Conservation (phyloP, 805 yeast species). For the Lipomyces yamadae region DNA sequence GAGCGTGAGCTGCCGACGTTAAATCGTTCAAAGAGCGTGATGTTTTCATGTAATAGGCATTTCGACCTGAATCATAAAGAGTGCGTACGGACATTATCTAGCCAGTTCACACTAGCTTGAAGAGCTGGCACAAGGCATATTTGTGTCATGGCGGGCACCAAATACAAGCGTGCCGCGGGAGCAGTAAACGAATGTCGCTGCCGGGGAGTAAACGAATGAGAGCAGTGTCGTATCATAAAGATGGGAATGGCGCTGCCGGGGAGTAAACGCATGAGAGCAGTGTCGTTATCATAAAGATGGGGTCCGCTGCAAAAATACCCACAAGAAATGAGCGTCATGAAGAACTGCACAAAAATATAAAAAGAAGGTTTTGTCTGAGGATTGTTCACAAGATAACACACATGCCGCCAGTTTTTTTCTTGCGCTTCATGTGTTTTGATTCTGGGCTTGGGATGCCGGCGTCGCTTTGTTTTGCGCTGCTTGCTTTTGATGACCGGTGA, state of each 20-base stretch:
- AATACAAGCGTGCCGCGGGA: too few species aligned
- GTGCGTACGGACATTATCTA: too few species aligned
- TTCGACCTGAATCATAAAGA: too few species aligned
- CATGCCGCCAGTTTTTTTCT: slow-evolving; percentile 21
- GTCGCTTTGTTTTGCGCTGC: slow-evolving; percentile 16
- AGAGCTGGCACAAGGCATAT: too few species aligned
- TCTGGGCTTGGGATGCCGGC: slow-evolving; percentile 4
- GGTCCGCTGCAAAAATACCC: background rate
- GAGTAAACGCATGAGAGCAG: background rate
- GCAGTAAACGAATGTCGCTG: too few species aligned
- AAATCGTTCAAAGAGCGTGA: too few species aligned
- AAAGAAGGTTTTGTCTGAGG: too few species aligned
- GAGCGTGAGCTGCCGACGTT: too few species aligned
- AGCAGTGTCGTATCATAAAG: background rate
- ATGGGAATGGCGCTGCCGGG: background rate
- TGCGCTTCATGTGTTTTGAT: slow-evolving; percentile 9
- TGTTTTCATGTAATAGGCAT: too few species aligned
- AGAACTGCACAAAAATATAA: background rate
- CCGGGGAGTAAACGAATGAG: too few species aligned
- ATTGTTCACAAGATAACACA: slow-evolving; percentile 21
- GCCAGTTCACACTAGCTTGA: too few species aligned
- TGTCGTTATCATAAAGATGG: background rate
- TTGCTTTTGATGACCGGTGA: slow-evolving; percentile 11
- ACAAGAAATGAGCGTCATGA: background rate
- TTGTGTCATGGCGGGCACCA: too few species aligned